These are phyloP conservation scores for Ambrosia artemisiifolia DNA, from an alignment of 129 eudicot genomes.

Conservation along the genomic window DNA sequence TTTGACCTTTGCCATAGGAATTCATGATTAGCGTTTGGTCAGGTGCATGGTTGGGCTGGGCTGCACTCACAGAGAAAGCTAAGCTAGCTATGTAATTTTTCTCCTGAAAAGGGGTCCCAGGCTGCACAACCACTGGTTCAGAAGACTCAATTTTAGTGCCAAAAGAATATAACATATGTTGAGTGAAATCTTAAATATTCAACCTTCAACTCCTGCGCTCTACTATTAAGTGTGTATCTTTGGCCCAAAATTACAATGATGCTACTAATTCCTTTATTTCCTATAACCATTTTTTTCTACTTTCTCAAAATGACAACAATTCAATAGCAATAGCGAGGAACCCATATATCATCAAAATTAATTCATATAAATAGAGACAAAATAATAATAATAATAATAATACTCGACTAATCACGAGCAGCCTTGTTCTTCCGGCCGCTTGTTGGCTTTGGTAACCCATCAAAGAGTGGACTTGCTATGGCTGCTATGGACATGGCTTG, in stretches of 20 bases:
- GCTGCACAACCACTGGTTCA: not conserved
- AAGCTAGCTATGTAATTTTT: too few species aligned
- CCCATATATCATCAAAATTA: not conserved
- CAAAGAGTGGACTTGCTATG: slow-evolving; percentile 62
- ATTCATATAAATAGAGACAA: slow-evolving; percentile 12
- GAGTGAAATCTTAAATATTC: not conserved
- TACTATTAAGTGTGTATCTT: slow-evolving; percentile 9
- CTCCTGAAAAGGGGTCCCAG: not conserved
- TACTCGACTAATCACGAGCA: slow-evolving; percentile 68
- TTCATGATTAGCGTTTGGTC: too few species aligned
- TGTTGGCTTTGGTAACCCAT: slow-evolving; percentile 70
- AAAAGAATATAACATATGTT: not conserved
- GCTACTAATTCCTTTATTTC: slow-evolving; percentile 21
- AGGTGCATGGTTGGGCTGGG: too few species aligned
- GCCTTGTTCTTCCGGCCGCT: slow-evolving; percentile 64
- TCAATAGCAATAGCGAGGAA: not conserved
- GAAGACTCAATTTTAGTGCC: not conserved
- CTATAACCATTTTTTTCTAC: not conserved
- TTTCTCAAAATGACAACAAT: slow-evolving; percentile 1
- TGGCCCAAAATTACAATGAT: slow-evolving; percentile 18
- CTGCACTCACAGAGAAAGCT: too few species aligned
- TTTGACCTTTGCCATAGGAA: too few species aligned
- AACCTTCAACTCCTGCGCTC: not conserved
- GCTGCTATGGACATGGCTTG: slow-evolving; percentile 69
- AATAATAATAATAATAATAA: not conserved